phyloP scores from a whole-genome alignment of 305 asterid species.

The Lippia alba region DNA sequence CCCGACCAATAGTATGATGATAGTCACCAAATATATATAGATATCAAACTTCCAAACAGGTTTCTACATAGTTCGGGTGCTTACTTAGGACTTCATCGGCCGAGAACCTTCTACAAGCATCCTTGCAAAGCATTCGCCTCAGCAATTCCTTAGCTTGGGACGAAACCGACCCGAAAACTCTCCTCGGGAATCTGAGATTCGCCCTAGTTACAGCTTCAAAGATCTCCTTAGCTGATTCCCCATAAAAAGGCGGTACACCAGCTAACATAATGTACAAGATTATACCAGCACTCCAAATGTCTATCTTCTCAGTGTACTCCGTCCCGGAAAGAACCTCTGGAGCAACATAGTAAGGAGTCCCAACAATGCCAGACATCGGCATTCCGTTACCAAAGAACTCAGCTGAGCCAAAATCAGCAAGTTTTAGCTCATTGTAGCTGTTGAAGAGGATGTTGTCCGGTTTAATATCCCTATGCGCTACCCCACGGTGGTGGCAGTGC shows the following conservation, averaged over 20 bases:
- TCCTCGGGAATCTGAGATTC: slow-evolving; percentile 71
- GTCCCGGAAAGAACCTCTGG: slow-evolving; percentile 74
- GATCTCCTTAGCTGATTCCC: slow-evolving; percentile 66
- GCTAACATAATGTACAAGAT: slow-evolving; percentile 78
- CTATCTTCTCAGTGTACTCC: slow-evolving; percentile 69
- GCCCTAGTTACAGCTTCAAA: slow-evolving; percentile 73
- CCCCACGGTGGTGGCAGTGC: slow-evolving; percentile 67
- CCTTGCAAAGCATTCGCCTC: slow-evolving; percentile 75
- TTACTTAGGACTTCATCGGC: slow-evolving; percentile 80
- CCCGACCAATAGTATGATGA: slow-evolving; percentile 3
- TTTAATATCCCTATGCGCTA: slow-evolving; percentile 82
- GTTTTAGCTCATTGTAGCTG: slow-evolving; percentile 54
- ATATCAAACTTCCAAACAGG: neutral
- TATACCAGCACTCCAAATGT: slow-evolving; percentile 90
- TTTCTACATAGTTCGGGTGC: slow-evolving; percentile 27
- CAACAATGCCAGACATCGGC: slow-evolving; percentile 72
- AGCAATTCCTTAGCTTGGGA: slow-evolving; percentile 75
- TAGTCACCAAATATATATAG: neutral
- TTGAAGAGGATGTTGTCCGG: slow-evolving; percentile 80
- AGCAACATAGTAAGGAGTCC: slow-evolving; percentile 89
- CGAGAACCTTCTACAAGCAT: slow-evolving; percentile 64
- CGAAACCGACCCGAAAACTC: slow-evolving; percentile 57
- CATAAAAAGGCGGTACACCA: slow-evolving; percentile 83
- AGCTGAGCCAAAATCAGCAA: slow-evolving; percentile 86
- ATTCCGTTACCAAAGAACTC: slow-evolving; percentile 52